A percentile compares a stretch with the other conserved stretches of the same genome.
phyloP scores from a whole-genome alignment of 1,284 basidiomycete genomes.

The Malassezia pachydermatis region DNA sequence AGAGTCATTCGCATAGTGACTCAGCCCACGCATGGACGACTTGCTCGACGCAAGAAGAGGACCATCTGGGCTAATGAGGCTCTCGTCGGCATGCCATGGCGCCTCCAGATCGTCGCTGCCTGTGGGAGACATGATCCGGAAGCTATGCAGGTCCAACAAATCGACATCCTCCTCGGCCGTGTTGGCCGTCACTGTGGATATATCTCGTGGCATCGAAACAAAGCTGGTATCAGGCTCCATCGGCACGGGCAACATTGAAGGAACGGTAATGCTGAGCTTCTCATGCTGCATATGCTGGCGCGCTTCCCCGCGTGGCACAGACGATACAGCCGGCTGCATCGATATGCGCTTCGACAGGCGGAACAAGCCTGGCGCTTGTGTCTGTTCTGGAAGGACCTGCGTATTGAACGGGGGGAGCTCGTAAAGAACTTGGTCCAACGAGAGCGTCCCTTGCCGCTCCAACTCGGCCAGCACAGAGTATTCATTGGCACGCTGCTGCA shows the following conservation, averaged over 20 bases:
- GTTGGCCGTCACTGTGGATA: not conserved
- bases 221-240: no score
- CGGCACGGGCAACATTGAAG: no score
- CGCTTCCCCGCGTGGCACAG: constrained; percentile 5
- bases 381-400: not conserved
- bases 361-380: not conserved
- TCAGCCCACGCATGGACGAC: not conserved
- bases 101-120: no score
- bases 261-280: no score
- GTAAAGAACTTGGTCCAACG: constrained; percentile 1
- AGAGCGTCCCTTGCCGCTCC: constrained; percentile 4
- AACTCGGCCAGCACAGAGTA: constrained; percentile 37
- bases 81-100: not conserved
- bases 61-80: not conserved
- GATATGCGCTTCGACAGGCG: not conserved
- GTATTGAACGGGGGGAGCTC: not conserved
- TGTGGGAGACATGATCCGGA: not conserved
- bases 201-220: no score
- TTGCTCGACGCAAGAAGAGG: not conserved
- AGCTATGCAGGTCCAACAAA: not conserved
- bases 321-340: not conserved
- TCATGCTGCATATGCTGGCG: no score
- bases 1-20: no score
- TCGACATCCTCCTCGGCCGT: not conserved
- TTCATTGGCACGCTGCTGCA: constrained; percentile 86